These are phyloP conservation scores for Cyberlindnera suaveolens DNA, from an alignment of 805 yeast species.

Conservation along the genomic window DNA sequence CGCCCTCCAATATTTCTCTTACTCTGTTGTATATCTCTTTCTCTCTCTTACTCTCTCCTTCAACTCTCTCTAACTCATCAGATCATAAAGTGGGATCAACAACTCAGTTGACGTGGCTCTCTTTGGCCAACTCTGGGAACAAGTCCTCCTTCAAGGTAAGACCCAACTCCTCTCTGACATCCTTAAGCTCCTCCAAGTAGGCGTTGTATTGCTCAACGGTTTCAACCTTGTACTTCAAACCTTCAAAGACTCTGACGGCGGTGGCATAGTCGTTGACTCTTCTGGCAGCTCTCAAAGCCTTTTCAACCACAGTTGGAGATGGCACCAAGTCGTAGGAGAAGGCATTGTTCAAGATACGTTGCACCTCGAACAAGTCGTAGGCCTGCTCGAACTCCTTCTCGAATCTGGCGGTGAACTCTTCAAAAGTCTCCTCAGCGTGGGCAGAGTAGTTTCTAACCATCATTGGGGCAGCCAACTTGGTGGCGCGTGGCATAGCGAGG, in stretches of 20 bases:
- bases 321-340: conserved; percentile 98
- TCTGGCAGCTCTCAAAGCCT: conserved; percentile 96
- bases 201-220: conserved; percentile 91
- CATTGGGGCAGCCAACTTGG: conserved; percentile 8
- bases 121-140: conserved; percentile 37
- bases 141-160: conserved; percentile 89
- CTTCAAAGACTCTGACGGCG: conserved; percentile 97
- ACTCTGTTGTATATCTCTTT: background rate
- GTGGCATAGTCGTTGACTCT: conserved; percentile 98
- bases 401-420: conserved; percentile 84
- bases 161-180: conserved; percentile 86
- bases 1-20: background rate
- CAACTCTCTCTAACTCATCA: background rate
- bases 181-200: conserved; percentile 91
- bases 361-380: conserved; percentile 80
- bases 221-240: conserved; percentile 93
- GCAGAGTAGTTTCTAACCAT: conserved; percentile 64
- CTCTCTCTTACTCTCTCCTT: background rate
- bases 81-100: background rate
- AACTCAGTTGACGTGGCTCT: conserved; percentile 19
- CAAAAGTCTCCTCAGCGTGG: conserved; percentile 87
- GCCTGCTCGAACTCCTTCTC: conserved; percentile 96
- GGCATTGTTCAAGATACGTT: conserved; percentile 94
- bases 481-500: conserved; percentile 1
- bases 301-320: conserved; percentile 92